These are phyloP conservation scores for Otatea glauca DNA, from an alignment of 176 grass and related monocot species.

Conservation along the genomic window DNA sequence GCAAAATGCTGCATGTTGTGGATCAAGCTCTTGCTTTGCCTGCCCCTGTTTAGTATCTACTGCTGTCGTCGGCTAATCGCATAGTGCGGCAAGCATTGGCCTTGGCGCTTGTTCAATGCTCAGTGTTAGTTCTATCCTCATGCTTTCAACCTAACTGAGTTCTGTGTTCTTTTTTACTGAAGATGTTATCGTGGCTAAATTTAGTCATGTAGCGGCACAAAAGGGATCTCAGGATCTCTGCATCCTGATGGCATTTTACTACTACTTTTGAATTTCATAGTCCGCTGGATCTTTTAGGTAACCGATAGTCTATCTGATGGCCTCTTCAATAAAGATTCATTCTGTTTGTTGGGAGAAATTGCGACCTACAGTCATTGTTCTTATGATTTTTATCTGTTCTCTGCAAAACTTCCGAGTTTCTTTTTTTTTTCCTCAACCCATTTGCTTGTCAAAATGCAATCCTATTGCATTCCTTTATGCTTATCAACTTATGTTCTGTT, in stretches of 20 bases:
- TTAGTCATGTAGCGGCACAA: background rate
- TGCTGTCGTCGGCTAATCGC: too few species aligned
- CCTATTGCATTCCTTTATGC: background rate
- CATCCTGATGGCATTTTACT: conserved; percentile 50
- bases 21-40: too few species aligned
- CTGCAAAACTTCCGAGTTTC: conserved; percentile 53
- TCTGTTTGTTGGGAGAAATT: background rate
- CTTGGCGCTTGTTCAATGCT: background rate
- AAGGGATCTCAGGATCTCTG: conserved; percentile 8
- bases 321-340: background rate
- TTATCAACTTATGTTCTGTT: background rate
- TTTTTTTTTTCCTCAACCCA: conserved; percentile 24
- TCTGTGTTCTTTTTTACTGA: too few species aligned
- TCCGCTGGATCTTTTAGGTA: conserved; percentile 63
- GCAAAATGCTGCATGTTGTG: too few species aligned
- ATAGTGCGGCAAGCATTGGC: background rate
- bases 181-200: too few species aligned
- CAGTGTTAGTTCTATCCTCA: too few species aligned
- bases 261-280: conserved; percentile 28
- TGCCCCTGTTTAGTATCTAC: background rate
- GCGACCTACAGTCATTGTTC: background rate
- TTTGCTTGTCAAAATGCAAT: conserved; percentile 45
- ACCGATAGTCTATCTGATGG: background rate
- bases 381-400: background rate
- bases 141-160: too few species aligned